These are phyloP conservation scores for Elsinoe fawcettii DNA, from an alignment of 2,329 filamentous ascomycete genomes.

Conservation along the genomic window DNA sequence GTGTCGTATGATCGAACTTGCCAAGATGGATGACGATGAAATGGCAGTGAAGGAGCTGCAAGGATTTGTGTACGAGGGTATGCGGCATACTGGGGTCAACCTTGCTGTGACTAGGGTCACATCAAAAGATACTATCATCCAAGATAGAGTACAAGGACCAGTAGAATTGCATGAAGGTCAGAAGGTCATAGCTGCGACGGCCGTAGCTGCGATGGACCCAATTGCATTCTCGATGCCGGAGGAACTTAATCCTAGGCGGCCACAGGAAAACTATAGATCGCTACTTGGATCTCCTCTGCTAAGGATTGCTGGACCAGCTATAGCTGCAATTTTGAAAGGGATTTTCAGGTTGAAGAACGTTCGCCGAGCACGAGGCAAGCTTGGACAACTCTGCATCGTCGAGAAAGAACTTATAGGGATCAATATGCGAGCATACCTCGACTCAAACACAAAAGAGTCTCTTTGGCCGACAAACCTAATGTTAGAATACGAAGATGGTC, in stretches of 20 bases:
- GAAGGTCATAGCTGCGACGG: slow-evolving; percentile 39
- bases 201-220: slow-evolving; percentile 37
- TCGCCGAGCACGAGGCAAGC: slow-evolving; percentile 31
- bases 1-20: slow-evolving; percentile 43
- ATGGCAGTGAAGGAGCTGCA: slow-evolving; percentile 41
- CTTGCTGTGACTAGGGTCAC: slow-evolving; percentile 34
- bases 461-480: slow-evolving; percentile 39
- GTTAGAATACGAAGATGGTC: slow-evolving; percentile 38
- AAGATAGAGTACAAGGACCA: no score
- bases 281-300: slow-evolving; percentile 25
- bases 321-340: slow-evolving; percentile 38
- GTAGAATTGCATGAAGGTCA: slow-evolving; percentile 26
- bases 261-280: slow-evolving; percentile 33
- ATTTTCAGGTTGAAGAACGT: slow-evolving; percentile 41
- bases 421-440: slow-evolving; percentile 42
- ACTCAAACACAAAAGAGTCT: slow-evolving; percentile 41
- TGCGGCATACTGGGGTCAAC: slow-evolving; percentile 46
- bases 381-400: slow-evolving; percentile 36
- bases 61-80: slow-evolving; percentile 49
- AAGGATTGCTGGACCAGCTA: slow-evolving; percentile 32
- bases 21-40: slow-evolving; percentile 36
- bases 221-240: slow-evolving; percentile 36
- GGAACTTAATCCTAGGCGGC: slow-evolving; percentile 37
- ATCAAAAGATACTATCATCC: no score
- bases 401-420: slow-evolving; percentile 43